A percentile compares a stretch with the other conserved stretches of the same genome.
phyloP scores from a whole-genome alignment of 441 rosid species.

The Corymbia calophylla region DNA sequence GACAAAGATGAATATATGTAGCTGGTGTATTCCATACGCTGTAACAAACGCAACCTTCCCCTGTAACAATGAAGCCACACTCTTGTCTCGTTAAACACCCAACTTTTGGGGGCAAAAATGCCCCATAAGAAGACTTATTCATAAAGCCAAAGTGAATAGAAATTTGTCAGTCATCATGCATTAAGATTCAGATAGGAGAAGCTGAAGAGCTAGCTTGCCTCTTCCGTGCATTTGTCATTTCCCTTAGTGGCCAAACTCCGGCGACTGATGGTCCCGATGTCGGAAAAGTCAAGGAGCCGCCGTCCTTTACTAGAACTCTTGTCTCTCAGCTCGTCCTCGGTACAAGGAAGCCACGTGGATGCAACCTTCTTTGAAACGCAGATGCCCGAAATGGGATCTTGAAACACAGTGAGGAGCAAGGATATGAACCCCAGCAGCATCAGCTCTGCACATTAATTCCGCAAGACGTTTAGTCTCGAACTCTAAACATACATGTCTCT shows the following conservation, averaged over 20 bases:
- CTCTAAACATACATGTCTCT: neutral
- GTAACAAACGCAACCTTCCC: slow-evolving; percentile 73
- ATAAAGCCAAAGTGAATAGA: neutral
- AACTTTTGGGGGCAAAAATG: neutral
- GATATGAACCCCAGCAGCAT: slow-evolving; percentile 96
- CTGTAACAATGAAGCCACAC: slow-evolving; percentile 20
- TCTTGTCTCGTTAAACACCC: neutral
- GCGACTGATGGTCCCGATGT: slow-evolving; percentile 16
- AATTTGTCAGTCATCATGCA: neutral
- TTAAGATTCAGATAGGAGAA: neutral
- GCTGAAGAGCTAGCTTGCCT: slow-evolving; percentile 19
- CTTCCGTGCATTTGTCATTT: slow-evolving; percentile 37
- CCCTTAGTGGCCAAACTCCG: slow-evolving; percentile 44
- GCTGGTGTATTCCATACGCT: slow-evolving; percentile 77
- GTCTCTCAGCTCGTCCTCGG: neutral
- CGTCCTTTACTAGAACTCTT: neutral
- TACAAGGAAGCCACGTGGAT: slow-evolving; percentile 72
- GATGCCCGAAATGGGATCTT: slow-evolving; percentile 40
- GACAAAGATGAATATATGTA: slow-evolving; percentile 88
- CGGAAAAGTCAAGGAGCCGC: slow-evolving; percentile 34
- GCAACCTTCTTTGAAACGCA: neutral
- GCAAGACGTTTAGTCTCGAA: neutral
- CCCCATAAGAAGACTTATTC: neutral
- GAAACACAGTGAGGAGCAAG: slow-evolving; percentile 52
- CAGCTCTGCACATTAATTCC: slow-evolving; percentile 40